These are phyloP conservation scores for Tetracladium marchalianum DNA, from an alignment of 495 filamentous ascomycete genomes.

Conservation along the genomic window DNA sequence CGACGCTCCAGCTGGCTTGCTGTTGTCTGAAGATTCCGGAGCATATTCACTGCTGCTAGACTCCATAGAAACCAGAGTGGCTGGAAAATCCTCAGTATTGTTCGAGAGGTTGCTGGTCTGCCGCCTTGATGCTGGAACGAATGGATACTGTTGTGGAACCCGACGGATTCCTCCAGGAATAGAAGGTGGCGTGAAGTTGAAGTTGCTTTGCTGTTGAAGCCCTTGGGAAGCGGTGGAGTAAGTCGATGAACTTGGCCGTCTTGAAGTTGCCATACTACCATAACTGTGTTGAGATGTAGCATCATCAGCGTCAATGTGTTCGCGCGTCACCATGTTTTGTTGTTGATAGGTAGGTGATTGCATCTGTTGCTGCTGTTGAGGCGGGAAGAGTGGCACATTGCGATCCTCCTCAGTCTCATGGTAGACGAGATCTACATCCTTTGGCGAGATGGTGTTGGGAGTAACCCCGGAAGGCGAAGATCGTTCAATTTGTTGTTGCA, in stretches of 20 bases:
- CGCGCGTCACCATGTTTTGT: slow-evolving; percentile 8
- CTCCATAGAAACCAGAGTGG: slow-evolving; percentile 53
- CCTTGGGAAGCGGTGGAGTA: slow-evolving; percentile 25
- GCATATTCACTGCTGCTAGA: slow-evolving; percentile 47
- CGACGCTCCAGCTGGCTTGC: slow-evolving; percentile 49
- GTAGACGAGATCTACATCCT: slow-evolving; percentile 85
- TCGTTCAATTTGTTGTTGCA: slow-evolving; percentile 40
- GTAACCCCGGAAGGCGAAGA: slow-evolving; percentile 34
- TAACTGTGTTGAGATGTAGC: slow-evolving; percentile 27
- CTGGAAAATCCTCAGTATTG: slow-evolving; percentile 45
- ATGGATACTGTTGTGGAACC: slow-evolving; percentile 50
- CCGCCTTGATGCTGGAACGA: slow-evolving; percentile 26
- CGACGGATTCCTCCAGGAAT: slow-evolving; percentile 26
- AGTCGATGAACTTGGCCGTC: slow-evolving; percentile 29
- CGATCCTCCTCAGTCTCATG: slow-evolving; percentile 59
- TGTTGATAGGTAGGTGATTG: slow-evolving; percentile 4
- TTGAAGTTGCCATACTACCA: slow-evolving; percentile 33
- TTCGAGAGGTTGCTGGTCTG: slow-evolving; percentile 17
- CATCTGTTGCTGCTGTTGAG: slow-evolving; percentile 21
- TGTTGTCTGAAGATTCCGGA: slow-evolving; percentile 19
- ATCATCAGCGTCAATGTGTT: slow-evolving; percentile 16
- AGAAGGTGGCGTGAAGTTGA: slow-evolving; percentile 31
- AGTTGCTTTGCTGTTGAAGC: slow-evolving; percentile 18
- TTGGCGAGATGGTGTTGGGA: slow-evolving; percentile 89
- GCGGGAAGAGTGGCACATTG: slow-evolving; percentile 60